Evolutionary conservation across 1,284 basidiomycete species (phyloP).

Genomic region (Pseudozyma hubeiensis): DNA sequence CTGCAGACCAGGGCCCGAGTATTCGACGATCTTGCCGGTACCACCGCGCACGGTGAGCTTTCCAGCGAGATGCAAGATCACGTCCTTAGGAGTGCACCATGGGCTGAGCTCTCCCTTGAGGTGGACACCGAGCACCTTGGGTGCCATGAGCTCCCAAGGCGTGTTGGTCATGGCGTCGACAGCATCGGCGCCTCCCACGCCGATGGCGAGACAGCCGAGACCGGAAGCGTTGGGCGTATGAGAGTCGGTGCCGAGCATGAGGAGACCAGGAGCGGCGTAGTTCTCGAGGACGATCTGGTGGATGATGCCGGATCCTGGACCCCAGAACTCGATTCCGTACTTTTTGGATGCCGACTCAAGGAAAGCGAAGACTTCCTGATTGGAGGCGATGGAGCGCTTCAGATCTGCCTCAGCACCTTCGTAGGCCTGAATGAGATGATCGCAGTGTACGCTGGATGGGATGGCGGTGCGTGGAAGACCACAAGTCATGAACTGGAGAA

Average conservation of each 20-base stretch:
- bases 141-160: slow-evolving; percentile 98
- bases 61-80: slow-evolving; percentile 93
- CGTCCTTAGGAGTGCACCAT: slow-evolving; percentile 96
- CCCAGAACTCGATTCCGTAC: slow-evolving; percentile 89
- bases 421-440: slow-evolving; percentile 76
- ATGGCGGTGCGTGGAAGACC: slow-evolving; percentile 87
- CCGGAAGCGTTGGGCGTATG: slow-evolving; percentile 99
- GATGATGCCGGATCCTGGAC: slow-evolving; percentile 84
- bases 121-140: slow-evolving; percentile 83
- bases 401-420: slow-evolving; percentile 85
- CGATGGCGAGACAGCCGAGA: slow-evolving; percentile 96
- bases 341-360: slow-evolving; percentile 92
- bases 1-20: slow-evolving; percentile 93
- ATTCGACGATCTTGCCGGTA: slow-evolving; percentile 95
- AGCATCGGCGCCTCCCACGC: slow-evolving; percentile 98
- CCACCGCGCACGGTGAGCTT: slow-evolving; percentile 96
- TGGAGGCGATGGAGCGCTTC: slow-evolving; percentile 84
- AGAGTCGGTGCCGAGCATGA: slow-evolving; percentile 80
- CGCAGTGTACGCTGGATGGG: slow-evolving; percentile 91
- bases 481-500: slow-evolving; percentile 98
- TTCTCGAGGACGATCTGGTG: slow-evolving; percentile 98
- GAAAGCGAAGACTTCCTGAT: slow-evolving; percentile 98
- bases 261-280: slow-evolving; percentile 81
- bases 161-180: slow-evolving; percentile 98
- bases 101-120: slow-evolving; percentile 87